These are phyloP conservation scores for Conidiobolus incongruus DNA, from an alignment of 371 early-diverging fungal genomes.

Conservation along the genomic window DNA sequence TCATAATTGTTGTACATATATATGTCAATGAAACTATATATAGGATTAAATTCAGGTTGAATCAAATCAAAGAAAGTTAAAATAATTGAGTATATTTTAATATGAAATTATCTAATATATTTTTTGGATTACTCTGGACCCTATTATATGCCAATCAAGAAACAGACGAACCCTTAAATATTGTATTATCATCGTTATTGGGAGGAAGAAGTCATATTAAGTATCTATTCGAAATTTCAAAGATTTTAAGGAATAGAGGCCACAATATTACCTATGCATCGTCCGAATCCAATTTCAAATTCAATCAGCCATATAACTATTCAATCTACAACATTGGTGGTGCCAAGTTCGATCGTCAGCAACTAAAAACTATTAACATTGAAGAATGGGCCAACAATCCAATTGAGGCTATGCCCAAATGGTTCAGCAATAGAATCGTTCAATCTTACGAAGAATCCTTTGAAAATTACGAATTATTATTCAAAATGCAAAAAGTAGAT, in stretches of 20 bases:
- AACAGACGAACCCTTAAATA: too few relatives aligned
- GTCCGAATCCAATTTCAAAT: background rate
- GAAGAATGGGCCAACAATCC: background rate
- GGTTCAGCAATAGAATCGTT: background rate
- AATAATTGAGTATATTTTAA: too few relatives aligned
- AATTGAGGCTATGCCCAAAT: background rate
- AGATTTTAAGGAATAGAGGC: background rate
- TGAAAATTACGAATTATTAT: background rate
- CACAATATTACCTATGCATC: background rate
- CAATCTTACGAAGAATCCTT: background rate
- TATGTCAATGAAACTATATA: too few relatives aligned
- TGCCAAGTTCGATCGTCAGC: background rate
- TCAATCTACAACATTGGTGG: background rate
- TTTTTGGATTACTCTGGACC: too few relatives aligned
- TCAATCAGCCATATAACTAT: background rate
- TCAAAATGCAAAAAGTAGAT: background rate
- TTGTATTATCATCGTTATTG: too few relatives aligned
- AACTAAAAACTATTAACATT: background rate
- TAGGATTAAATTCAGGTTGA: too few relatives aligned
- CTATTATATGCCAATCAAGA: too few relatives aligned
- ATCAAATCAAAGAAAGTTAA: too few relatives aligned
- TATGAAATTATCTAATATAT: too few relatives aligned
- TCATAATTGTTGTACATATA: too few relatives aligned
- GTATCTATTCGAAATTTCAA: too few relatives aligned
- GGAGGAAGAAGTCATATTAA: too few relatives aligned